These are phyloP conservation scores for Prunus armeniaca DNA, from an alignment of 306 rosid species.

Conservation along the genomic window DNA sequence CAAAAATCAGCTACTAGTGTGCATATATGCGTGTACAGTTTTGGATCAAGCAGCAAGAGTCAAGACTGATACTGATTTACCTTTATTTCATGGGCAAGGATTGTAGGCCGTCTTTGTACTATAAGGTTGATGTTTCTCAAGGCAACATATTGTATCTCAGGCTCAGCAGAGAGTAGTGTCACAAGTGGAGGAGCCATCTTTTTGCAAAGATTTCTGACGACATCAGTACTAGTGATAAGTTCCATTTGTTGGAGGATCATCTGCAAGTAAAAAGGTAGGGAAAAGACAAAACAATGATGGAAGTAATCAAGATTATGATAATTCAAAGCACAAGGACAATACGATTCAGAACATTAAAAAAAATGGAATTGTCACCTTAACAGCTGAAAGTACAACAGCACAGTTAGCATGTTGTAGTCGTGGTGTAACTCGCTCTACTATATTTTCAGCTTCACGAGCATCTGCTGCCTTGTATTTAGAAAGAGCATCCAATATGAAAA, in stretches of 20 bases:
- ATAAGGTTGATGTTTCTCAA: slow-evolving; percentile 95
- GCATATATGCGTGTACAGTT: slow-evolving; percentile 8
- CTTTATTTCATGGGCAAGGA: slow-evolving; percentile 99
- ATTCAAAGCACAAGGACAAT: slow-evolving; percentile 16
- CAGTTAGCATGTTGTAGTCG: slow-evolving; percentile 98
- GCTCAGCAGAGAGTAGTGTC: slow-evolving; percentile 96
- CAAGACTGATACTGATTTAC: slow-evolving; percentile 33
- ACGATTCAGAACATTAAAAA: slow-evolving; percentile 20
- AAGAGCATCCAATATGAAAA: slow-evolving; percentile 95
- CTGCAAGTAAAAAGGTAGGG: slow-evolving; percentile 39
- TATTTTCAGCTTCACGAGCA: slow-evolving; percentile 97
- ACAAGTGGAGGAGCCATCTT: slow-evolving; percentile 99
- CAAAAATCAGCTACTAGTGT: not conserved
- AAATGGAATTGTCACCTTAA: slow-evolving; percentile 58
- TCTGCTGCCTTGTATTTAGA: slow-evolving; percentile 94
- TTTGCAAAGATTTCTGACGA: slow-evolving; percentile 97
- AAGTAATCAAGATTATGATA: slow-evolving; percentile 7
- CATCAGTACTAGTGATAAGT: slow-evolving; percentile 92
- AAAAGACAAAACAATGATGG: slow-evolving; percentile 19
- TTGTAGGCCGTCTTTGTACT: slow-evolving; percentile 96
- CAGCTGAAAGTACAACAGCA: slow-evolving; percentile 98
- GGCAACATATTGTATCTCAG: slow-evolving; percentile 99
- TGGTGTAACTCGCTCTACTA: slow-evolving; percentile 98
- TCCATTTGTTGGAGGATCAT: slow-evolving; percentile 99
- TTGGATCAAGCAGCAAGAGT: slow-evolving; percentile 11